Base-by-base conservation (phyloP, 164 flowering plant genomes). In the Houttuynia cordata region DNA sequence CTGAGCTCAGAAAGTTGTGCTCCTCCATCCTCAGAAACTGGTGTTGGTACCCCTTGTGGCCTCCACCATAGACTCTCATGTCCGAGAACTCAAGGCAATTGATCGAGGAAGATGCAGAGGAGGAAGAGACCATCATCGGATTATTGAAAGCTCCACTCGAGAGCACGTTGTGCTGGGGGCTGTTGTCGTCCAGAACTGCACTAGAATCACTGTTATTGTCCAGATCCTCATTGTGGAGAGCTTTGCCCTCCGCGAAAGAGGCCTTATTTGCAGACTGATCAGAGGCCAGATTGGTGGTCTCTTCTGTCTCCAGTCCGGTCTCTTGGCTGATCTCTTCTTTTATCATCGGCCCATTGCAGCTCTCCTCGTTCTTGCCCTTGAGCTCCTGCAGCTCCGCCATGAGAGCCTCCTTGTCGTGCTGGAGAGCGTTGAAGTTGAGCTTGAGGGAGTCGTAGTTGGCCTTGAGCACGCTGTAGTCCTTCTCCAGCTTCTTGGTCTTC, bases 141-240 rank as follows among this genome's bases (percentile, higher is more conserved):
- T 45, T n/a, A n/a, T n/a, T 45, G 49, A 68, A 68, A 53, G 65
- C 15, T 34, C 57, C 59, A 56, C 68, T 78, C 20, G 84, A 73
- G 13, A 80, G 73, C 24, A 70, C 69, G 10, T 79, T 75, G 0
- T 65, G 71, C 59, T n/a, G 34, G 2, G 87, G 79, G 70, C 79
- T 82, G 75, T 71, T 76, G 6, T 85, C 91, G 19, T 88, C 96
- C 73, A 94, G 66, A 63, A 94, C 83, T 10, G 93, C 96, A 63
- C 99, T 94, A 1, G 96, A 82, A 64, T 94, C 97, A 58, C 96
- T 91, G 58, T 45, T 45, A 10, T 45, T 45, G 49, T 45, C 49
- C 49, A 53, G 21, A 24, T n/a, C 55, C 13, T 24, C 62, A 17
- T 45, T 45, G 56, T 51, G n/a, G 63, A 58, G 53, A 22, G 57